Percentiles rank a stretch among this genome's conserved stretches.
Conservation (phyloP, 495 filamentous ascomycete species). For the Chaetomium tenue region DNA sequence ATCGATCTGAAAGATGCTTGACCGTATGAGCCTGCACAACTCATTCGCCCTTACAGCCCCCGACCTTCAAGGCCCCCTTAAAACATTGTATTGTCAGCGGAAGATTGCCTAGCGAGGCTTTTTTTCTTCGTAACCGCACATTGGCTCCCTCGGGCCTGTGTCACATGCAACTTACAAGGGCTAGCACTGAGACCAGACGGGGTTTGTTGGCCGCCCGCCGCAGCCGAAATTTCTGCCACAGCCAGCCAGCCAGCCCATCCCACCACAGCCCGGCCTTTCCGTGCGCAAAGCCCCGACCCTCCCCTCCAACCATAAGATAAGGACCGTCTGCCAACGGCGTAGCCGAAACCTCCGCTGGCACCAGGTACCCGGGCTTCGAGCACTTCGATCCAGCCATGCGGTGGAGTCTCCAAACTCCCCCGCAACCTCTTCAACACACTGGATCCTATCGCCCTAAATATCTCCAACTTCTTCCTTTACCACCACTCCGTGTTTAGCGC, state of each 20-base stretch:
- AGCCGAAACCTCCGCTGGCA: background rate
- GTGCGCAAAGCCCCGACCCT: background rate
- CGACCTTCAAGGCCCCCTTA: background rate
- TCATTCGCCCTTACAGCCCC: background rate
- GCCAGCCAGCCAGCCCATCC: constrained; percentile 8
- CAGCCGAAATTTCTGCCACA: constrained; percentile 32
- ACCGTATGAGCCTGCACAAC: too few relatives aligned
- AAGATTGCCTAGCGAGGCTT: background rate
- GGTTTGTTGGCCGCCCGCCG: constrained; percentile 19
- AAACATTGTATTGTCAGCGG: background rate
- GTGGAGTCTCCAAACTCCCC: constrained; percentile 40
- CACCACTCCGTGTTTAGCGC: constrained; percentile 24
- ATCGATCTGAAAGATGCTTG: background rate
- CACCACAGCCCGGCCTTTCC: constrained; percentile 9
- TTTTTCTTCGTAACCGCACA: background rate
- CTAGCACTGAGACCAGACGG: background rate
- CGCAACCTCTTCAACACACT: constrained; percentile 39
- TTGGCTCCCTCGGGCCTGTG: background rate
- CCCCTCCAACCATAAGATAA: background rate
- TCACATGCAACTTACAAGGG: constrained; percentile 10
- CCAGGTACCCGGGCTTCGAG: background rate
- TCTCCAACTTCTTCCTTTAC: constrained; percentile 26
- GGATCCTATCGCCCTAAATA: constrained; percentile 44
- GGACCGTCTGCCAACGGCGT: background rate
- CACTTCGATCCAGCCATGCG: constrained; percentile 34